Evolutionary conservation across 2,329 filamentous ascomycete species (phyloP), one percentile per base, ranked within the genome.

Genomic region (Neonectria faginata): DNA sequence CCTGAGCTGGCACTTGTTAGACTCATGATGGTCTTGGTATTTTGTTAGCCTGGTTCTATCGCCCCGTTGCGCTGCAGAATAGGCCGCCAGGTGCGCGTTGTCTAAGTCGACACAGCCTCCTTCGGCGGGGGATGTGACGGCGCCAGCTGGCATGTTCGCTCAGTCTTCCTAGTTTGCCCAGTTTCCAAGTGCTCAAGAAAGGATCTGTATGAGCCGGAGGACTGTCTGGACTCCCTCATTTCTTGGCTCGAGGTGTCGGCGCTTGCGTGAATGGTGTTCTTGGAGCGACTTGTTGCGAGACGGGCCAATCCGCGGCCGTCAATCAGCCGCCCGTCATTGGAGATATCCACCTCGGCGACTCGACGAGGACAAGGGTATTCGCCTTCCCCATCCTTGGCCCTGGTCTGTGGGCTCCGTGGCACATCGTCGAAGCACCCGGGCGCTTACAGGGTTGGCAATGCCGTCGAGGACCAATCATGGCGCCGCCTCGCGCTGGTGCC

Each of bases 371-470:
- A 55, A 58, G 61, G 61, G 61, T 33, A n/a, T 57, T 62, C 47
- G 36, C 51, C 33, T 42, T 33, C 27, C 27, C 47, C 47, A 14
- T 51, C 47, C 47, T 71, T 66, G 67, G 58, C 65, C 39, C 65
- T 60, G 64, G 69, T 52, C 68, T 63, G 60, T 69, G 68, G 14
- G 14, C 36, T 39, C 36, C 36, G 59, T 65, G 62, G 62, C 64
- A 60, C 58, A 69, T 56, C 63, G 64, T 63, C 70, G 54, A 62
- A 69, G 70, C 64, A 67, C 54, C 57, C 57, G 68, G 72, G 72
- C 72, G 72, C 72, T 74, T 74, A 74, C 67, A 71, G 55, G 57
- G 56, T 66, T 62, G 63, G 64, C 62, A 63, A 55, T 59, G 33
- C 53, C 33, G 18, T 29, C 44, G n/a, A 41, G 41, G 63, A 22